Base-by-base conservation (phyloP, 2,329 filamentous ascomycete species). In the Camillea tinctor region DNA sequence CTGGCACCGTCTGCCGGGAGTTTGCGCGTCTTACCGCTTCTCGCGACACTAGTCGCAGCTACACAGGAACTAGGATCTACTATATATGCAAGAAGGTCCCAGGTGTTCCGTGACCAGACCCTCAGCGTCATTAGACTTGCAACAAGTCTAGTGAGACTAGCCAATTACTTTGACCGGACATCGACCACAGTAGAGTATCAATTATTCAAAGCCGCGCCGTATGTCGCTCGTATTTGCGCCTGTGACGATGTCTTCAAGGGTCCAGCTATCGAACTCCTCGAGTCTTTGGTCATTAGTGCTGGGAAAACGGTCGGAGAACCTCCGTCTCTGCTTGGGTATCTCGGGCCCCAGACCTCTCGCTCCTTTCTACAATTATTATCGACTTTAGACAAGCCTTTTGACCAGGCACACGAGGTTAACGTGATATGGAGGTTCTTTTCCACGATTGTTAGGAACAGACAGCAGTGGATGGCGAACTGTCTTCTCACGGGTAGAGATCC, bases 401-500 rank as follows among this genome's bases (percentile, higher is more conserved):
- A 84, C 56, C 81, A 92, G 66, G 76, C 83, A 1, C 74, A 80
- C 5, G 85, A 92, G 57, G 86, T 90, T 49, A 84, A 86, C 50
- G 81, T 82, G 7, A 89, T 92, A 20, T 99, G 94, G 95, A 86
- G 85, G 59, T 88, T 99, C 70, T 87, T 98, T 56, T 91, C 93
- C 2, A 88, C 89, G 2, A 89, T 98, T 52, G 85, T 99, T 61
- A 90, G 90, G 66, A 93, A 92, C 72, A 88, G 92, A 64, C 95
- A 99, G 73, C 93, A 97, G 71, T 98, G 94, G 91, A 91, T 99
- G 79, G 92, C 94, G 0, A 92, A 97, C 63, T 96, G 93, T 71
- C 82, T 99, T 8, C 85, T 98, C 48, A 97, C 93, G 6, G 95
- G 93, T 21, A 89, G 88, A 70, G 92, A 92, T 0, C 93, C 94